Base-by-base conservation (phyloP, 331 rosid genomes). In the Dryas integrifolia region DNA sequence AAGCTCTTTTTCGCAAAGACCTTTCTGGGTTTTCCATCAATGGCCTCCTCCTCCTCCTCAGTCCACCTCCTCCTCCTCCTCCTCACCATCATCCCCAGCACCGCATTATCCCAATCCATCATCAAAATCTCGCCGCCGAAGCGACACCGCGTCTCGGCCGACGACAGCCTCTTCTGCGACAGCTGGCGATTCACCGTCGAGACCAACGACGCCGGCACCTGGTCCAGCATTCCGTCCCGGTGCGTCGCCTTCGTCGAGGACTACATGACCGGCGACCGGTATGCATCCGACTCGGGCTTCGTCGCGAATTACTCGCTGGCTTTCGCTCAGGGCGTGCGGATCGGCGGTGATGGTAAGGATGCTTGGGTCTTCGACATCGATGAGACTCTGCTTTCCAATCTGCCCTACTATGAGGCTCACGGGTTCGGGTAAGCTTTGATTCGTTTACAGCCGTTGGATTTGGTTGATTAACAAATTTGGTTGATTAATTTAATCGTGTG, bases 321-420 rank as follows among this genome's bases (percentile, higher is more conserved):
- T 44, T 91, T 88, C 57, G 90, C 86, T 30, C 67, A 59, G 69
- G 50, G 72, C 6, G 74, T 86, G 15, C 46, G 50, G 39, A 6
- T 84, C 39, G 77, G 9, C 49, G 85, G 80, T 4, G 87, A 84
- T 30, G 91, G 95, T 38, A 86, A 64, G 69, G 95, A 91, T 77
- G 88, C 86, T 24, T 94, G 97, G 98, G 89, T 94, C 5, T 94
- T 94, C 72, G 98, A 91, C 52, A 79, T 94, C 53, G 98, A 94
- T 30, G 98, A 94, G 76, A 94, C 97, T 44, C 75, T 91, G 44
- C 83, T 94, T 0, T 84, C 98, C 14, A 94, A 94, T 58, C 21
- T 86, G 58, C 92, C 92, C 8, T 94, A 89, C 62, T 91, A 89
- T 68, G 7, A 63, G 47, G 6, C 4, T 9, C 74, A 80, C 46